phyloP scores from a whole-genome alignment of 2,329 filamentous ascomycete species.

The Alternaria longipes region DNA sequence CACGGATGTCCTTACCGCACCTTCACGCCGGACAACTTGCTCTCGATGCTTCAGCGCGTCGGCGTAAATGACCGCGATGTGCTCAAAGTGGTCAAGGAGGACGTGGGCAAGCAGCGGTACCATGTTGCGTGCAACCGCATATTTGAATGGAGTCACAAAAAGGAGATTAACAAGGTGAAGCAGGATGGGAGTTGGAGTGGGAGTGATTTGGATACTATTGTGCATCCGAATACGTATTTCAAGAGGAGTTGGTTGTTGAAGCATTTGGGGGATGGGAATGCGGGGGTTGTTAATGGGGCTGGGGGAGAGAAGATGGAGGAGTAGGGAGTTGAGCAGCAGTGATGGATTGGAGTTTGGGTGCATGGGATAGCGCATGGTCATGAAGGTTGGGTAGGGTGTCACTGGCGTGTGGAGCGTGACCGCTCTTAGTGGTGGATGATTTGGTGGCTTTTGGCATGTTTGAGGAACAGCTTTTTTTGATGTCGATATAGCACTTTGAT shows the following conservation, averaged over 20 bases:
- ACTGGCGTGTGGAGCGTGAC: not conserved
- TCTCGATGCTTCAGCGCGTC: constrained; percentile 75
- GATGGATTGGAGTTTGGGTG: not conserved
- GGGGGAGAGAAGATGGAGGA: constrained; percentile 47
- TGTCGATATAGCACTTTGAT: not conserved
- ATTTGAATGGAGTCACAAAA: constrained; percentile 86
- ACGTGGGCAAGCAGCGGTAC: constrained; percentile 86
- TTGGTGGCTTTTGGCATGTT: not conserved
- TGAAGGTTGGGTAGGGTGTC: not conserved
- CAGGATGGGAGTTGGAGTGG: constrained; percentile 60
- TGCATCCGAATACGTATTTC: constrained; percentile 98
- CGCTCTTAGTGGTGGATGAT: not conserved
- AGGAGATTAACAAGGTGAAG: constrained; percentile 61
- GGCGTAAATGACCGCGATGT: constrained; percentile 82
- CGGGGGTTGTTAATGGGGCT: constrained; percentile 33
- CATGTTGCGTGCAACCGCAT: constrained; percentile 97
- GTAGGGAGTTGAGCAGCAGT: constrained; percentile 11
- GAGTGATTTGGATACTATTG: constrained; percentile 88
- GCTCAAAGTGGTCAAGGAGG: constrained; percentile 82
- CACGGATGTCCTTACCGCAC: constrained; percentile 98
- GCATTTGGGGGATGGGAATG: constrained; percentile 68
- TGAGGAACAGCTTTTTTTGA: not conserved
- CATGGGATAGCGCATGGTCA: not conserved
- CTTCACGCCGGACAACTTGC: constrained; percentile 87
- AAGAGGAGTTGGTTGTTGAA: constrained; percentile 92